Evolutionary conservation across 2,329 filamentous ascomycete genomes (phyloP).

Genomic region (Curvularia spicifera): DNA sequence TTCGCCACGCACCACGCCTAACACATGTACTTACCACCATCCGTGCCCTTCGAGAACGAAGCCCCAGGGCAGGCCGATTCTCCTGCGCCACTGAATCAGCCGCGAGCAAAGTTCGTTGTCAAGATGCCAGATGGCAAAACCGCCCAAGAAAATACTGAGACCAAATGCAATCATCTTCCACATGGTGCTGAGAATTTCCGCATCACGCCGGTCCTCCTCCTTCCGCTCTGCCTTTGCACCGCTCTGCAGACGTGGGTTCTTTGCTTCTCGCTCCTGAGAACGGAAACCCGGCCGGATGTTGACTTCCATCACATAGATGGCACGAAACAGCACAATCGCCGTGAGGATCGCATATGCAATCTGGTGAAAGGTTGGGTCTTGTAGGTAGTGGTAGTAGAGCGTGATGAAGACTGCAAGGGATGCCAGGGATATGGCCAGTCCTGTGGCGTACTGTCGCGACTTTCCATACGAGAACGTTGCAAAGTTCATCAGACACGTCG

Average conservation of each 20-base stretch:
- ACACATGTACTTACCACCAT: constrained; percentile 64
- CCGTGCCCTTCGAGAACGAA: constrained; percentile 75
- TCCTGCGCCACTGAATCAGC: constrained; percentile 69
- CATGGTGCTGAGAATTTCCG: constrained; percentile 69
- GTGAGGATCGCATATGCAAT: constrained; percentile 78
- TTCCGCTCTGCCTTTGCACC: constrained; percentile 49
- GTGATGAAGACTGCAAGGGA: constrained; percentile 70
- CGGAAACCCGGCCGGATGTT: constrained; percentile 64
- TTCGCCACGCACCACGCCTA: not conserved
- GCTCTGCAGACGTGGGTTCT: constrained; percentile 32
- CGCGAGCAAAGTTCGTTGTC: constrained; percentile 77
- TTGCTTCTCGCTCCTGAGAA: constrained; percentile 49
- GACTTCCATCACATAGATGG: constrained; percentile 78
- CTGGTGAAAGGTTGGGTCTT: constrained; percentile 84
- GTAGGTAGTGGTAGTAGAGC: constrained; percentile 78
- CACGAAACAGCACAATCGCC: constrained; percentile 70
- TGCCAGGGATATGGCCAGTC: constrained; percentile 65
- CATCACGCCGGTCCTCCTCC: constrained; percentile 62
- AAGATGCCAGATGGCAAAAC: constrained; percentile 78
- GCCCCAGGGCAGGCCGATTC: constrained; percentile 79
- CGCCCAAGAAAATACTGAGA: constrained; percentile 72
- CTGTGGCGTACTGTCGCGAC: constrained; percentile 57
- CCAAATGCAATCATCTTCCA: constrained; percentile 76
- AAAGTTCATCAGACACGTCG: constrained; percentile 70
- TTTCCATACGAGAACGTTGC: constrained; percentile 77